These are phyloP conservation scores for Fraxinus sp. DNA, from an alignment of 305 asterid species.

Conservation along the genomic window DNA sequence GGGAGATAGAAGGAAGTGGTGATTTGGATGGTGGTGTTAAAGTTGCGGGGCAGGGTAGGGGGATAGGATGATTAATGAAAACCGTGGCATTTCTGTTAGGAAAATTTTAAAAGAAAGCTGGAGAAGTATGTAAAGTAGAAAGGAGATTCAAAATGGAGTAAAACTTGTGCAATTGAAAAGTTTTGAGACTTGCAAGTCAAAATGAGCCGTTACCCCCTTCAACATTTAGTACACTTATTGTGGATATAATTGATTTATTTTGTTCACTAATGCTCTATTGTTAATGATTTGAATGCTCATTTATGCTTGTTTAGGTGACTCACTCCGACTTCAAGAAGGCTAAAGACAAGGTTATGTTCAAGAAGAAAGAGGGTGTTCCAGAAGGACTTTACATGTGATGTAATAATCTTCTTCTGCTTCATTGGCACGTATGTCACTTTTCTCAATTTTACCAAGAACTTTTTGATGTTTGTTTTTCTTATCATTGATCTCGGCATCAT, in stretches of 20 bases:
- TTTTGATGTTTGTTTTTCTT: background rate
- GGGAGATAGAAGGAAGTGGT: background rate
- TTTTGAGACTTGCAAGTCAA: background rate
- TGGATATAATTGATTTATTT: background rate
- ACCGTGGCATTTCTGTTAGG: background rate
- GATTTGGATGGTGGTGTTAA: background rate
- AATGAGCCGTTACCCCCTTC: background rate
- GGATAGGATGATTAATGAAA: background rate
- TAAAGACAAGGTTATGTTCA: slow-evolving; percentile 55
- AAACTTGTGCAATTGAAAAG: background rate
- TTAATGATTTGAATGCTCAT: background rate
- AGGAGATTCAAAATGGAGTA: background rate
- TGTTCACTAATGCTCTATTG: background rate
- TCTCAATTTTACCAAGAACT: background rate
- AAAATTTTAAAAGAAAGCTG: background rate
- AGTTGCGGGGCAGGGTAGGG: background rate
- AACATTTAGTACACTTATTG: background rate
- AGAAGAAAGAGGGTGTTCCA: slow-evolving; percentile 57
- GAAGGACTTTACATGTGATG: slow-evolving; percentile 53
- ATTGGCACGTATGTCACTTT: background rate
- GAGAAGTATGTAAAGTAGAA: background rate
- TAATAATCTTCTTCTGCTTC: background rate
- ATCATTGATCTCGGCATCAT: background rate
- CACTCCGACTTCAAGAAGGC: slow-evolving; percentile 55
- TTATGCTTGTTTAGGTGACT: slow-evolving; percentile 29